A percentile compares a stretch with the other conserved stretches of the same genome.
Evolutionary conservation across 2,329 filamentous ascomycete species (phyloP).

Genomic region (Penicillium griseofulvum): DNA sequence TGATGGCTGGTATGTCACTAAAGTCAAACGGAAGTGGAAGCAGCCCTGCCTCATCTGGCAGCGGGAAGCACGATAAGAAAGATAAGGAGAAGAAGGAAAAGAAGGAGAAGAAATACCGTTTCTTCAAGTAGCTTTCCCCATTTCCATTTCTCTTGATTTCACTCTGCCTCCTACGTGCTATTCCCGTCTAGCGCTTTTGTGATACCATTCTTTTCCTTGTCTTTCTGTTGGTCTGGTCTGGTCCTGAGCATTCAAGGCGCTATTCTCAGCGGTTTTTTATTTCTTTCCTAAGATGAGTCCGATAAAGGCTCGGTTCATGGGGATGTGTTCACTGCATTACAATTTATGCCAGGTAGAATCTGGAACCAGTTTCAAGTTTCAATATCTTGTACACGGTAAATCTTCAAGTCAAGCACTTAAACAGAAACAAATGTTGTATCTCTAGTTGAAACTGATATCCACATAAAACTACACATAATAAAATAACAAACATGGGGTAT

Average conservation of each 20-base stretch:
- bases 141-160: not conserved
- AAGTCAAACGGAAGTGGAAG: slow-evolving; percentile 30
- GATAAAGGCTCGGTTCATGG: not conserved
- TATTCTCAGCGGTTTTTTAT: slow-evolving; percentile 6
- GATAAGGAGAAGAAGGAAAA: slow-evolving; percentile 55
- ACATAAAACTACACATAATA: not conserved
- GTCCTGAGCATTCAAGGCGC: slow-evolving; percentile 19
- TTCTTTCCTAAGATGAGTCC: not conserved
- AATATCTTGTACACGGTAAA: not conserved
- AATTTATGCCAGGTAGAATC: not conserved
- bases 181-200: slow-evolving; percentile 29
- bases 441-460: not conserved
- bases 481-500: slow-evolving; percentile 1
- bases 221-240: slow-evolving; percentile 12
- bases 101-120: slow-evolving; percentile 57
- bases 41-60: slow-evolving; percentile 19
- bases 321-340: not conserved
- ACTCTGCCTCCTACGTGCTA: slow-evolving; percentile 1
- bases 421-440: not conserved
- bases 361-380: not conserved
- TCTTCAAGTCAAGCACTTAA: not conserved
- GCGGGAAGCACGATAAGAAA: slow-evolving; percentile 33
- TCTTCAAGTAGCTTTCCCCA: slow-evolving; percentile 43
- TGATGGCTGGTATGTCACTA: slow-evolving; percentile 39
- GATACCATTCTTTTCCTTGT: slow-evolving; percentile 35